Evolutionary conservation across 1,284 basidiomycete genomes (phyloP), one percentile per base, ranked within the genome.

Genomic region (Trichosporon coremiiforme): DNA sequence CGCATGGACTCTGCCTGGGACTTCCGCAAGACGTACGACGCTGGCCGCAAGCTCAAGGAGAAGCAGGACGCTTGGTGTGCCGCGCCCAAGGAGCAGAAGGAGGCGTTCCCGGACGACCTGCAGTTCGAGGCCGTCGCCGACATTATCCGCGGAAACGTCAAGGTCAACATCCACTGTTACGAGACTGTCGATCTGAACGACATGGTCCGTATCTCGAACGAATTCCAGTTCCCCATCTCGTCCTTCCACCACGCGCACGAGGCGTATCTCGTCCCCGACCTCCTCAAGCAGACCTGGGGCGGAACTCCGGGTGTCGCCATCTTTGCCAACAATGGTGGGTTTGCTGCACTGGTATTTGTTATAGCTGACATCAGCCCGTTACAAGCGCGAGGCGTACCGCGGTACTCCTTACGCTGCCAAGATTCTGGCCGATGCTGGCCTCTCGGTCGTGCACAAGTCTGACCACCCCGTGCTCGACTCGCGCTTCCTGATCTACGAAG

Each of bases 81-180:
- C 7, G 84, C 89, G 25, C 87, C 86, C 0, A 82, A 86, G 22
- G 75, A 75, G 2, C 83, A 85, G 70, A 81, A 74, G 4, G 79
- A 83, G 57, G 78, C 80, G 5, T 94, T 92, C 81, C 94, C 94
- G 0, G 89, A 93, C 66, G 88, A 89, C 53, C 84, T 94, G 57
- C 87, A 93, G 77, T 92, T 90, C 88, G 94, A 96, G 78, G 90
- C 89, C 12, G 85, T 96, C 9, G 91, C 95, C 5, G 94, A 95
- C 74, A 91, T 95, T 6, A 86, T 97, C 29, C 86, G 95, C 63
- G 83, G 83, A 8, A 82, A 84, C 66, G 83, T 85, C 72, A 85
- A 92, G 88, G 86, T 94, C 70, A 90, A 93, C 75, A 88, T 88
- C 55, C 91, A 94, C 76, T 93, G 91, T 74, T 92, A 92, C 71